These are phyloP conservation scores for Byssochlamys sp. DNA, from an alignment of 2,329 filamentous ascomycete species.

Conservation along the genomic window DNA sequence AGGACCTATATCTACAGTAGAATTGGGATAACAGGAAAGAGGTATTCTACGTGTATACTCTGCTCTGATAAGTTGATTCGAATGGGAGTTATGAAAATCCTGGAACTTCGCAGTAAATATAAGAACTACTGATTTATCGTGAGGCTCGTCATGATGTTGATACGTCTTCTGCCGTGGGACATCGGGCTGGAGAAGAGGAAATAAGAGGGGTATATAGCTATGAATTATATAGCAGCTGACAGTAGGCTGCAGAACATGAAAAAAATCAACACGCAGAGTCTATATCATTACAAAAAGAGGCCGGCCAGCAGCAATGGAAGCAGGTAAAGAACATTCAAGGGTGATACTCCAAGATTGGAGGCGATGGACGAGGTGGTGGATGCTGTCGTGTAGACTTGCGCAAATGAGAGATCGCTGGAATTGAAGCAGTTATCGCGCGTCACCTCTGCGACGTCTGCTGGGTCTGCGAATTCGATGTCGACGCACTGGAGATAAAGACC, in stretches of 20 bases:
- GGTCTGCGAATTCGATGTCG: constrained; percentile 83
- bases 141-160: too few relatives aligned
- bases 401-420: constrained; percentile 65
- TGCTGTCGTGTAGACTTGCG: constrained; percentile 54
- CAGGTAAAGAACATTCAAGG: constrained; percentile 10
- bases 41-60: too few relatives aligned
- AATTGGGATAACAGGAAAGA: too few relatives aligned
- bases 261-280: not conserved
- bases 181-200: not conserved
- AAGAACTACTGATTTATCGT: too few relatives aligned
- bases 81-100: too few relatives aligned
- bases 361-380: constrained; percentile 17
- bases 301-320: constrained; percentile 18
- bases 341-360: constrained; percentile 1
- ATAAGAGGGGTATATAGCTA: not conserved
- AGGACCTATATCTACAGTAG: too few relatives aligned
- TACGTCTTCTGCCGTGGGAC: not conserved
- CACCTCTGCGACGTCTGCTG: constrained; percentile 64
- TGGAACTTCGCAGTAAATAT: too few relatives aligned
- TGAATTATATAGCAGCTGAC: not conserved
- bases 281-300: constrained; percentile 4
- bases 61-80: too few relatives aligned
- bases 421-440: constrained; percentile 84
- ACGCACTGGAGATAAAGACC: constrained; percentile 57
- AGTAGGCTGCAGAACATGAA: not conserved